Evolutionary conservation across 129 eudicot genomes (phyloP).

Genomic region (Glebionis coronaria): DNA sequence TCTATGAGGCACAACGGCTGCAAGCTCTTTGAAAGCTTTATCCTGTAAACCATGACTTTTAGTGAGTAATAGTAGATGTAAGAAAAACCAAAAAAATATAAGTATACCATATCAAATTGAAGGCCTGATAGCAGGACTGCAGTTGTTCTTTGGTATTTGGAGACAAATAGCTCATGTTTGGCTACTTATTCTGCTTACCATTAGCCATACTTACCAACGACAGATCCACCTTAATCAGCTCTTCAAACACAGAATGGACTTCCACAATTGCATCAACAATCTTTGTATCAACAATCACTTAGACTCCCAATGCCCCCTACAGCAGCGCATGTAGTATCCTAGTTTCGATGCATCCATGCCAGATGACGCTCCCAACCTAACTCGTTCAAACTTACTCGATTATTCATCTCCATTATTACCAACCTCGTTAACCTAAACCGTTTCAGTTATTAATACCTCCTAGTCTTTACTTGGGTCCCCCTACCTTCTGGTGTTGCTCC

Average conservation of each 20-base stretch:
- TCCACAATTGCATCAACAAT: conserved; percentile 74
- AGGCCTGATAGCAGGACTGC: too few relatives aligned
- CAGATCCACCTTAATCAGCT: too few relatives aligned
- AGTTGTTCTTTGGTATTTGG: too few relatives aligned
- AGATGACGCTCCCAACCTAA: conserved; percentile 37
- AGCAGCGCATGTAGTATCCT: conserved; percentile 65
- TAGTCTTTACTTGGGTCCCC: conserved; percentile 35
- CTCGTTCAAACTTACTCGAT: conserved; percentile 39
- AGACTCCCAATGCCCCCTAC: conserved; percentile 55
- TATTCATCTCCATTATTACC: conserved; percentile 39
- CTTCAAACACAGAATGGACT: conserved; percentile 68
- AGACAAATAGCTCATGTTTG: too few relatives aligned
- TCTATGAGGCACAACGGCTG: too few relatives aligned
- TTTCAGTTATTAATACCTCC: conserved; percentile 27
- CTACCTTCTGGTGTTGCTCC: conserved; percentile 48
- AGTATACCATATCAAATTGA: too few relatives aligned
- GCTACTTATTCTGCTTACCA: too few relatives aligned
- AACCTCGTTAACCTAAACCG: conserved; percentile 25
- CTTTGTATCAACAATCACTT: conserved; percentile 65
- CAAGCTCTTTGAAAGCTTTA: too few relatives aligned
- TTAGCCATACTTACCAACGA: too few relatives aligned
- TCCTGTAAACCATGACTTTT: too few relatives aligned
- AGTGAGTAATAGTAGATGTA: too few relatives aligned
- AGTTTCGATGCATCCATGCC: conserved; percentile 51
- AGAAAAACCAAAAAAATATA: too few relatives aligned